These are phyloP conservation scores for Hypoxylon sp. DNA, from an alignment of 2,329 filamentous ascomycete species.

Conservation along the genomic window DNA sequence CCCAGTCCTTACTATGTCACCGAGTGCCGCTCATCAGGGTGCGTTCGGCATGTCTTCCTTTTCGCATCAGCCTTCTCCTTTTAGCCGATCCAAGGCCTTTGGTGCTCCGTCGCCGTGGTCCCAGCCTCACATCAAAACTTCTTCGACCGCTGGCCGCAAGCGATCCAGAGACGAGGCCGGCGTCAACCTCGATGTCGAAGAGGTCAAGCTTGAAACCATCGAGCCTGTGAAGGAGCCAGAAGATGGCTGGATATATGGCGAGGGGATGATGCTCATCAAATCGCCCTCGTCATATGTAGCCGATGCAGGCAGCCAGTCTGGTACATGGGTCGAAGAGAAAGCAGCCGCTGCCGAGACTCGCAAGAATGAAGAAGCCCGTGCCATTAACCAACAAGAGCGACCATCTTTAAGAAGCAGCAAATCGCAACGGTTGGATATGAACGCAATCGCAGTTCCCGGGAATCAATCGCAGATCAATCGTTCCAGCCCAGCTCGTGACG, in stretches of 20 bases:
- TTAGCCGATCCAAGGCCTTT: slow-evolving; percentile 55
- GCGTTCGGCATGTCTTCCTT: slow-evolving; percentile 59
- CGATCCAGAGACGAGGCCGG: slow-evolving; percentile 82
- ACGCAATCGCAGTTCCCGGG: slow-evolving; percentile 49
- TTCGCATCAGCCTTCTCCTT: slow-evolving; percentile 56
- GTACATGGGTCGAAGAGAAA: slow-evolving; percentile 80
- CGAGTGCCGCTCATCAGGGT: slow-evolving; percentile 60
- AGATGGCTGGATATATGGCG: slow-evolving; percentile 77
- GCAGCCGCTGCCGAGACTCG: slow-evolving; percentile 64
- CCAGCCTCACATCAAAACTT: slow-evolving; percentile 49
- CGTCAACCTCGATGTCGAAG: slow-evolving; percentile 72
- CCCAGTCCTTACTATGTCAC: slow-evolving; percentile 60
- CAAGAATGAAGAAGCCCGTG: slow-evolving; percentile 59
- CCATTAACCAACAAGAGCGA: slow-evolving; percentile 63
- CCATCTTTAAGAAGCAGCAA: slow-evolving; percentile 75
- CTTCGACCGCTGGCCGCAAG: slow-evolving; percentile 75
- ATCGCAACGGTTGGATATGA: slow-evolving; percentile 72
- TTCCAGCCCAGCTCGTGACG: slow-evolving; percentile 59
- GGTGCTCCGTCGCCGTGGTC: slow-evolving; percentile 55
- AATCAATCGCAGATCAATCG: slow-evolving; percentile 53
- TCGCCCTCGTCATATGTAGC: slow-evolving; percentile 70
- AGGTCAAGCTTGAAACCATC: slow-evolving; percentile 54
- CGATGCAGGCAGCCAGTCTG: slow-evolving; percentile 76
- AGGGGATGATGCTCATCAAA: slow-evolving; percentile 81
- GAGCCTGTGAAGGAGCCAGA: slow-evolving; percentile 68